A percentile compares a stretch with the other conserved stretches of the same genome.
phyloP scores from a whole-genome alignment of 306 rosid genomes.

The Cucumis melo region DNA sequence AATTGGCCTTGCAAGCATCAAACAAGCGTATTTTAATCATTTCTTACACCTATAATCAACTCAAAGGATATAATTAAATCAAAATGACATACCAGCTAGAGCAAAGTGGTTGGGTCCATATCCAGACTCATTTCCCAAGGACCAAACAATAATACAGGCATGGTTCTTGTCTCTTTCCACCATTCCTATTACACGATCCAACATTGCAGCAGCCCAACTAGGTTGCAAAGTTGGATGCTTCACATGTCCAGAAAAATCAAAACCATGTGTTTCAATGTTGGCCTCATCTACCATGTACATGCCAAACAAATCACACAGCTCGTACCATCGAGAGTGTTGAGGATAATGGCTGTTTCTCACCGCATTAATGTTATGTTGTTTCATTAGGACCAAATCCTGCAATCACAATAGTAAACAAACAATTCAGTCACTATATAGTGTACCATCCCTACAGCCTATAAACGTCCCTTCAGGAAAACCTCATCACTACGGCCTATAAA shows the following conservation, averaged over 20 bases:
- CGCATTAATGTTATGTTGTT: slow-evolving; percentile 81
- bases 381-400: slow-evolving; percentile 89
- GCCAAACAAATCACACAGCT: slow-evolving; percentile 87
- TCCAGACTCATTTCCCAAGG: slow-evolving; percentile 89
- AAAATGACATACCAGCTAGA: slow-evolving; percentile 43
- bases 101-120: slow-evolving; percentile 93
- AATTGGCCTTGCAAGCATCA: neutral
- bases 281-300: slow-evolving; percentile 99
- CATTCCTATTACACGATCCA: slow-evolving; percentile 95
- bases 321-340: slow-evolving; percentile 95
- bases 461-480: too few relatives aligned
- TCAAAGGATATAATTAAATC: neutral
- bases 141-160: slow-evolving; percentile 78
- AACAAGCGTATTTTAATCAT: neutral
- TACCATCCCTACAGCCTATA: neutral
- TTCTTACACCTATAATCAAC: neutral
- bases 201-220: slow-evolving; percentile 83
- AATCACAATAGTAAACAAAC: slow-evolving; percentile 4
- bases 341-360: slow-evolving; percentile 99
- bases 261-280: slow-evolving; percentile 88
- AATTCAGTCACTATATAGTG: slow-evolving; percentile 4
- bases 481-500: neutral
- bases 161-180: slow-evolving; percentile 98
- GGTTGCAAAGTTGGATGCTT: slow-evolving; percentile 89
- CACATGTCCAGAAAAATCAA: slow-evolving; percentile 48